Evolutionary conservation across 2,329 filamentous ascomycete genomes (phyloP).

Genomic region (Dryadomyces quercus-mongolicae): DNA sequence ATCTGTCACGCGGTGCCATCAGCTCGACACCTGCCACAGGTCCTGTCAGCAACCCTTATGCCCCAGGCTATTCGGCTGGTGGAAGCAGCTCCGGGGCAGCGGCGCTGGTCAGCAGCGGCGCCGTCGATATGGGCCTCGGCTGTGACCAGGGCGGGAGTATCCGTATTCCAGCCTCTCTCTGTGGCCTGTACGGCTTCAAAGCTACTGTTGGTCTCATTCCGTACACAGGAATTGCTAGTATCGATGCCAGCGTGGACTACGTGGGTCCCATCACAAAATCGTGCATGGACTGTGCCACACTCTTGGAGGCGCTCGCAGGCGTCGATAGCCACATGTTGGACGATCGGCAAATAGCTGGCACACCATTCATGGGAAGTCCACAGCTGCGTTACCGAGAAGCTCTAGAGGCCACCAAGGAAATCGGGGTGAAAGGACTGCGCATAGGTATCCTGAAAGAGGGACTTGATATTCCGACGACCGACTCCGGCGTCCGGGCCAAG

Average conservation of each 20-base stretch:
- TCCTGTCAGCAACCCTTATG: conserved; percentile 33
- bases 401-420: not conserved
- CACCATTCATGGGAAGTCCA: conserved; percentile 10
- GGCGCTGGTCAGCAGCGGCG: conserved; percentile 26
- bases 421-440: conserved; percentile 16
- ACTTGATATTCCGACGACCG: conserved; percentile 13
- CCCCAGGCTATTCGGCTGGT: conserved; percentile 30
- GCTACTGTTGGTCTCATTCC: conserved; percentile 21
- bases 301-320: conserved; percentile 21
- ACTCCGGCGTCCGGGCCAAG: conserved; percentile 13
- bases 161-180: conserved; percentile 18
- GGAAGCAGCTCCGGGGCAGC: conserved; percentile 32
- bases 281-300: conserved; percentile 17
- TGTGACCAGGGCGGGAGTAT: conserved; percentile 23
- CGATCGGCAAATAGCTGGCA: conserved; percentile 17
- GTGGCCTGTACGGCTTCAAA: conserved; percentile 21
- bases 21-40: conserved; percentile 31
- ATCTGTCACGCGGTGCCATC: conserved; percentile 28
- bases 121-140: conserved; percentile 20
- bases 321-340: conserved; percentile 18
- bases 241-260: conserved; percentile 20
- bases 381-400: not conserved
- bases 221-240: conserved; percentile 20
- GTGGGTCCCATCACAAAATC: conserved; percentile 19
- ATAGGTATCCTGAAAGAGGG: conserved; percentile 20